phyloP scores from a whole-genome alignment of 2,329 filamentous ascomycete genomes.

The Neurospora sp. region DNA sequence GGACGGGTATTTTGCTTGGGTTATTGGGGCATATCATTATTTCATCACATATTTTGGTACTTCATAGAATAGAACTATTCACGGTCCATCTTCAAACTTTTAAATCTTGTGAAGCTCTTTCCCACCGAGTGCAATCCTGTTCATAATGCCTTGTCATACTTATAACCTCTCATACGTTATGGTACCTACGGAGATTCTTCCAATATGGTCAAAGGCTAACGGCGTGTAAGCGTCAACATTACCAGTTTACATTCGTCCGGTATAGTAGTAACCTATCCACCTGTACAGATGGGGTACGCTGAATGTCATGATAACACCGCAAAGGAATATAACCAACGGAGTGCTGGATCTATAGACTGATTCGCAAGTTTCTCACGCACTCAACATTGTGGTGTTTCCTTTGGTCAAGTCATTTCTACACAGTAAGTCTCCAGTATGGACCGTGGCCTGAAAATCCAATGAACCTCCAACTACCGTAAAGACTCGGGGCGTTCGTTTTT shows the following conservation, averaged over 20 bases:
- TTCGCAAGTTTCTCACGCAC: background rate
- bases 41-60: background rate
- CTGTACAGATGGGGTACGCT: fast-evolving
- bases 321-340: background rate
- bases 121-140: background rate
- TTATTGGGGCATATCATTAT: background rate
- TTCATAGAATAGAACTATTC: background rate
- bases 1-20: background rate
- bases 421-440: background rate
- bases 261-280: background rate
- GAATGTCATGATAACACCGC: background rate
- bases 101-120: background rate
- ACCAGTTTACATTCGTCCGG: background rate
- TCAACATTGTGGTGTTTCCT: background rate
- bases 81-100: background rate
- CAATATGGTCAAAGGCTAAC: background rate
- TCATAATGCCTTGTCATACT: background rate
- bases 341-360: background rate
- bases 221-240: background rate
- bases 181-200: background rate
- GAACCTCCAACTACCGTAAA: background rate
- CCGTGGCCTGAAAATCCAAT: background rate
- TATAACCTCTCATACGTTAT: background rate
- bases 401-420: background rate
- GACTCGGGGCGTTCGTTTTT: too few species aligned